Base-by-base conservation (phyloP, 2,329 filamentous ascomycete species). In the Tolypocladium tundrense region DNA sequence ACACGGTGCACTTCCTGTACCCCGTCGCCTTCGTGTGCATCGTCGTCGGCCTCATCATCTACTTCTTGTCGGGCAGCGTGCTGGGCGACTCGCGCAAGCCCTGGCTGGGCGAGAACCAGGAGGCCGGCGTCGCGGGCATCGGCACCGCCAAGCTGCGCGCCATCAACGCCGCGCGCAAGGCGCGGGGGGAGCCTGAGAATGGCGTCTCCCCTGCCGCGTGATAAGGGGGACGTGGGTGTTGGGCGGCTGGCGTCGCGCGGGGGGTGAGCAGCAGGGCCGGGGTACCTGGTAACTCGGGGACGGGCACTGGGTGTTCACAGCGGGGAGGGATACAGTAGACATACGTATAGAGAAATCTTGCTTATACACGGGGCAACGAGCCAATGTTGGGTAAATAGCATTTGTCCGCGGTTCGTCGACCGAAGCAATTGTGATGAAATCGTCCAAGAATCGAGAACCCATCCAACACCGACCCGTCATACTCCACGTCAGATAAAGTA, bases 1-100 rank as follows among this genome's bases (percentile, higher is more conserved):
- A 88, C 65, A 74, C 74, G 45, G 84, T 99, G 59, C 89, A 96
- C 75, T 96, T 84, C 79, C 81, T 97, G 75, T 99, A 99, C 74
- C 93, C 94, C 6, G 89, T 97, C 69, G 93, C 94, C 14, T 99
- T 99, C 72, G 90, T 96, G 11, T 79, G 92, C 64, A 97, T 99
- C 71, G 85, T 99, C 64, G 57, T 92, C 35, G 93, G 94, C 1
- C 83, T 96, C 65, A 79, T 92, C 54, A 80, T 91, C 52, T 99
- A 99, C 74, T 97, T 96, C 72, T 75, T 96, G 41, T 86, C 88
- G 1, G 90, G 91, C 58, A 88, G 85, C 69, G 82, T 90, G 58
- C 75, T 97, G 55, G 93, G 91, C 39, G 94, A 97, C 73, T 86
- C 88, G 56, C 85, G 87, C 78, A 99, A 99, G 82, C 94, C 94